Conservation (phyloP, 768 basidiomycete species). For the Auricularia sp. region DNA sequence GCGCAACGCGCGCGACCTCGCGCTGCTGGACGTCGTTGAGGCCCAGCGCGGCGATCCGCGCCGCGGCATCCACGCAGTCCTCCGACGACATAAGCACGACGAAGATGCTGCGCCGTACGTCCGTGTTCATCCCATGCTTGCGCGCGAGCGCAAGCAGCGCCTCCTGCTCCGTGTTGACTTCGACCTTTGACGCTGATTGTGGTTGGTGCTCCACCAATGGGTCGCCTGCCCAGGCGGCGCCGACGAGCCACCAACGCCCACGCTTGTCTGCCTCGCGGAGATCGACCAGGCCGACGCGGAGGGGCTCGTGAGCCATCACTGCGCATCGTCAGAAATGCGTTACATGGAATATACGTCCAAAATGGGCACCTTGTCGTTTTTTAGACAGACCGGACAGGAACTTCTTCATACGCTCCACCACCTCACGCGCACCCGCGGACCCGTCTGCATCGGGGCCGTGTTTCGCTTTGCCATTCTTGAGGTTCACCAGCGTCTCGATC, state of each 20-base stretch:
- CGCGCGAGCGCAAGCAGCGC: constrained; percentile 69
- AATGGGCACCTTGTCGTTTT: constrained; percentile 29
- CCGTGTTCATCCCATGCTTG: constrained; percentile 98
- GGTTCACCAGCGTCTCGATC: constrained; percentile 84
- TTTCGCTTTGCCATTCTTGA: constrained; percentile 86
- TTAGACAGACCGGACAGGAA: constrained; percentile 68
- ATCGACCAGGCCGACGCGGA: constrained; percentile 79
- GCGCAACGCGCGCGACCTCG: constrained; percentile 83
- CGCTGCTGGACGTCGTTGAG: constrained; percentile 86
- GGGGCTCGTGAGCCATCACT: constrained; percentile 78
- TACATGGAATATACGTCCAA: too few species aligned
- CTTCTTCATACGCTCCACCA: constrained; percentile 81
- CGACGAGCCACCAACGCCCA: constrained; percentile 99
- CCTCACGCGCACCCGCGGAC: constrained; percentile 55
- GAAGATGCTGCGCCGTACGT: constrained; percentile 84
- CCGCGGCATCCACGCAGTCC: constrained; percentile 96
- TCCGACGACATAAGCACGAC: constrained; percentile 73
- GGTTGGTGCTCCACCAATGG: constrained; percentile 68
- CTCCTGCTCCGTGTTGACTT: constrained; percentile 23
- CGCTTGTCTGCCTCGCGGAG: constrained; percentile 71
- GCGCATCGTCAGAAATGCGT: background rate
- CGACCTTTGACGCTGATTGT: constrained; percentile 19
- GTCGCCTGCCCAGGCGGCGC: constrained; percentile 90
- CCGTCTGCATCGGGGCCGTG: constrained; percentile 43
- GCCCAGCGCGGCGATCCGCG: constrained; percentile 70